Evolutionary conservation across 2,329 filamentous ascomycete species (phyloP).

Genomic region (Tolypocladium ophioglossoides): DNA sequence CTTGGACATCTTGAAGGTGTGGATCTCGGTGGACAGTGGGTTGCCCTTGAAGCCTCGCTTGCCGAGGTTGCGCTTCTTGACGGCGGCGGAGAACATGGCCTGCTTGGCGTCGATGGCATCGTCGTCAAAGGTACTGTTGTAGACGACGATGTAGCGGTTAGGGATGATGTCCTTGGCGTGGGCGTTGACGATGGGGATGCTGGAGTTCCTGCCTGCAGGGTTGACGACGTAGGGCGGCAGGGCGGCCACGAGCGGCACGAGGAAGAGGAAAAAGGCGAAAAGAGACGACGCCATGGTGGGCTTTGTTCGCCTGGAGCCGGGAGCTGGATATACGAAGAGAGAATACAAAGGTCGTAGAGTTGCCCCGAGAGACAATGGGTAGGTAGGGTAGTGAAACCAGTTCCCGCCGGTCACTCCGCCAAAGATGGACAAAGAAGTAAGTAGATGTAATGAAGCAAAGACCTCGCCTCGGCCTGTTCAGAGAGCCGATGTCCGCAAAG

Average conservation of each 20-base stretch:
- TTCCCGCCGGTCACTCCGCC: background rate
- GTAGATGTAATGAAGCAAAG: background rate
- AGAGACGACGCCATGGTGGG: conserved; percentile 6
- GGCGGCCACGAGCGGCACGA: conserved; percentile 15
- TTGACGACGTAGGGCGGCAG: conserved; percentile 11
- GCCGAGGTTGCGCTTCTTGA: conserved; percentile 47
- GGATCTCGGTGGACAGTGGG: conserved; percentile 34
- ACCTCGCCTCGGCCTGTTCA: background rate
- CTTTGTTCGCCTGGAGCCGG: background rate
- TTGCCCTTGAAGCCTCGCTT: conserved; percentile 38
- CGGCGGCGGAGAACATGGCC: conserved; percentile 31
- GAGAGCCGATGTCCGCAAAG: background rate
- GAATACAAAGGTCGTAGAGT: background rate
- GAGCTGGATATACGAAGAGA: background rate
- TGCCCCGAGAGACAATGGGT: background rate
- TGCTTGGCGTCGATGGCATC: conserved; percentile 39
- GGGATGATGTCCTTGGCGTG: conserved; percentile 37
- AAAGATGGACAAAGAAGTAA: background rate
- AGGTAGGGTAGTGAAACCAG: background rate
- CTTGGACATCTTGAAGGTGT: conserved; percentile 33
- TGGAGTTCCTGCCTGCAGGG: conserved; percentile 1
- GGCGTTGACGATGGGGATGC: conserved; percentile 38
- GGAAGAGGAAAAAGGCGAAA: conserved; percentile 12
- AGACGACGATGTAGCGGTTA: conserved; percentile 54
- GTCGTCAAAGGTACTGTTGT: conserved; percentile 42